Base-by-base conservation (phyloP, 768 basidiomycete genomes). In the Daedalea quercina region DNA sequence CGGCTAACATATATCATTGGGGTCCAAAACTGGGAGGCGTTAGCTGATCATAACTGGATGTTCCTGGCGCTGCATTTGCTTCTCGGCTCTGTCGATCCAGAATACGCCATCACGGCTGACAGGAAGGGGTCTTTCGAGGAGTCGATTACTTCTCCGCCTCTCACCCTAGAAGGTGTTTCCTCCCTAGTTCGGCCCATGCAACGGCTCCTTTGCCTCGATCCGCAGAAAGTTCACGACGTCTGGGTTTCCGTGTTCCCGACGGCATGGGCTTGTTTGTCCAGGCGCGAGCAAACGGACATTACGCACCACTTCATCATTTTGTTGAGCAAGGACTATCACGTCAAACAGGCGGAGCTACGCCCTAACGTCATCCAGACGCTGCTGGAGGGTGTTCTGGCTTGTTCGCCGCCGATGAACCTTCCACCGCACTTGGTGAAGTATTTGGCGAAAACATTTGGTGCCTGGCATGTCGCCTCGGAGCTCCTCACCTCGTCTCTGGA, bases 341-440 rank as follows among this genome's bases (percentile, higher is more conserved):
- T 86, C 60, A 85, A 85, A 58, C 94, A 97, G 69, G 82, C 86
- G 7, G 89, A 93, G 42, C 67, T 90, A 63, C 85, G 92, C 12
- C 94, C 94, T 2, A 98, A 98, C 65, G 81, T 95, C 54, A 81
- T 98, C 44, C 88, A 96, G 65, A 93, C 93, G 0, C 75, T 99
- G 25, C 83, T 99, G 22, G 79, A 80, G 19, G 91, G 91, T 1
- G 77, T 90, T 40, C 82, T 90, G 37, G 80, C 85, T n/a, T 96
- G 94, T 66, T 80, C 76, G 8, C 92, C 94, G 4, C 79, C 88
- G 0, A 86, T 96, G 78, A 83, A 81, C 26, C 76, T 99, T 2
- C 96, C 96, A 8, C 94, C 96, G 11, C 89, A 95, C 62, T 81
- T 99, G 33, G 79, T 97, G 60, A 97, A 97, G 65, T 99, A 94